phyloP scores from a whole-genome alignment of 768 basidiomycete genomes.

The Lentinula boryana region DNA sequence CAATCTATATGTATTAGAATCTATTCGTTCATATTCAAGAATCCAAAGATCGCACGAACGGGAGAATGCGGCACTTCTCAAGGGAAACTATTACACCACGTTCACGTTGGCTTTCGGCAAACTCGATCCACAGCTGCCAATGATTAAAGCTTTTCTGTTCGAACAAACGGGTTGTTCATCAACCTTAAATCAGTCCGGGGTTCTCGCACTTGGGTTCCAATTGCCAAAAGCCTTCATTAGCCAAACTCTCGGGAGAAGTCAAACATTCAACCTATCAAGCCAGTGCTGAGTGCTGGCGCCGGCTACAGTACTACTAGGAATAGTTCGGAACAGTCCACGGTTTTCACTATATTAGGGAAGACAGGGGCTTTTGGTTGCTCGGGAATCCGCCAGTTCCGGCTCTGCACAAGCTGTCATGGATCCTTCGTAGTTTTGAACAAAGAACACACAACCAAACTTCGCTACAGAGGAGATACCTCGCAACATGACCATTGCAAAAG shows the following conservation, averaged over 20 bases:
- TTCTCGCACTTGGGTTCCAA: not conserved
- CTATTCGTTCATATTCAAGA: not conserved
- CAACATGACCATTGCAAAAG: no score
- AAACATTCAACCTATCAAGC: not conserved
- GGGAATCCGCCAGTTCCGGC: not conserved
- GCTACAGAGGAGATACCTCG: no score
- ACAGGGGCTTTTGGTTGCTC: not conserved
- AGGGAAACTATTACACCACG: not conserved
- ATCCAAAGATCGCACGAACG: not conserved
- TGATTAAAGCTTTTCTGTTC: not conserved
- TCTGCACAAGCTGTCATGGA: no score
- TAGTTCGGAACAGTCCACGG: not conserved
- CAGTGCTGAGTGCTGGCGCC: not conserved
- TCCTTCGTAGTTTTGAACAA: no score
- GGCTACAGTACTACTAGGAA: not conserved
- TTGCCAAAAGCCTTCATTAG: not conserved
- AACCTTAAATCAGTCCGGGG: not conserved
- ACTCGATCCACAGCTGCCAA: not conserved
- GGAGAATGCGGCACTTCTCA: not conserved
- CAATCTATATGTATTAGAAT: not conserved
- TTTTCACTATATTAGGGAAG: not conserved
- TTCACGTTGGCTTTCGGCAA: not conserved
- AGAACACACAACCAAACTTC: no score
- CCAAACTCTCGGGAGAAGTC: not conserved
- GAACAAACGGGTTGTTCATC: not conserved